A percentile compares a stretch with the other conserved stretches of the same genome.
phyloP scores from a whole-genome alignment of 129 eudicot species.

The Saposhnikovia divaricata region DNA sequence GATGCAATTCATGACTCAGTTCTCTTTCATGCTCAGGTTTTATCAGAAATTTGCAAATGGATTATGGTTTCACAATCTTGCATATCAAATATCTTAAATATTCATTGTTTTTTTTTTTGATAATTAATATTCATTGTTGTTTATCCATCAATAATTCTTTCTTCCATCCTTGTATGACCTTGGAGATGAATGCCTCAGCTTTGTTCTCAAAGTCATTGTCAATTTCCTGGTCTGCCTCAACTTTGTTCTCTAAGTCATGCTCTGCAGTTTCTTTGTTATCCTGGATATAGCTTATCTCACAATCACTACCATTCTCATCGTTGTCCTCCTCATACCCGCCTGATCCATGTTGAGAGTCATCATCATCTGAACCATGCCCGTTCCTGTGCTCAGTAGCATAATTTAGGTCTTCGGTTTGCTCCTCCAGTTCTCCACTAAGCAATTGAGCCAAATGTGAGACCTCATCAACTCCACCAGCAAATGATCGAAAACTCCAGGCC shows the following conservation, averaged over 20 bases:
- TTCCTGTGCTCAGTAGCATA: neutral
- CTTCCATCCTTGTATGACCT: constrained; percentile 21
- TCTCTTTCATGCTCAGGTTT: too few species aligned
- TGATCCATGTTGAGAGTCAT: constrained; percentile 1
- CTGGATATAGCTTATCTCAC: constrained; percentile 9
- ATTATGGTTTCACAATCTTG: too few species aligned
- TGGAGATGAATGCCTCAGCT: constrained; percentile 25
- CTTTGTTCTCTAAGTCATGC: constrained; percentile 1
- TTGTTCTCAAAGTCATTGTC: constrained; percentile 11
- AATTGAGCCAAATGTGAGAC: neutral
- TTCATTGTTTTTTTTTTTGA: too few species aligned
- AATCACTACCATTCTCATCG: constrained; percentile 4
- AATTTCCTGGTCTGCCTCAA: neutral
- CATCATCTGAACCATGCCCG: neutral
- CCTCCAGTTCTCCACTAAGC: neutral
- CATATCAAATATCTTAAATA: too few species aligned
- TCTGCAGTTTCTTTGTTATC: constrained; percentile 12
- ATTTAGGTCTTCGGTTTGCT: neutral
- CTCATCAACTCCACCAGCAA: constrained; percentile 4
- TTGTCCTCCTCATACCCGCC: constrained; percentile 20
- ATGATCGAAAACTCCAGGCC: neutral
- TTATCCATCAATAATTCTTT: constrained; percentile 14
- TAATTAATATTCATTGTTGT: too few species aligned
- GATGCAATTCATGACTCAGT: too few species aligned
- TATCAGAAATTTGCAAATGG: too few species aligned